Conservation (phyloP, 257 asterid genomes). For the Scutellaria barbata region DNA sequence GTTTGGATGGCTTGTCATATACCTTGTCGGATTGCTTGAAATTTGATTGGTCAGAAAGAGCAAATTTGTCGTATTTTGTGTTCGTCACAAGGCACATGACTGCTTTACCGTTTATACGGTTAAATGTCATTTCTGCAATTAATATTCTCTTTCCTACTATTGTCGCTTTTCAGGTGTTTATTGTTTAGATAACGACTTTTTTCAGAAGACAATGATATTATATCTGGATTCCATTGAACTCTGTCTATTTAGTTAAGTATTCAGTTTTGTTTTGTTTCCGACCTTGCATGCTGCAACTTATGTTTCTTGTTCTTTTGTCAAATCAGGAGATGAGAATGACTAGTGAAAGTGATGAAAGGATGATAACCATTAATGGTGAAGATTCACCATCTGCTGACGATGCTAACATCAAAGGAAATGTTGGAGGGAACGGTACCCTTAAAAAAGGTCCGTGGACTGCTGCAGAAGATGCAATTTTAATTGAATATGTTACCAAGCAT, state of each 20-base stretch:
- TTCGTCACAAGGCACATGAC: constrained; percentile 6
- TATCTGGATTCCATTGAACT: constrained; percentile 19
- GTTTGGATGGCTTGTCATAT: constrained; percentile 21
- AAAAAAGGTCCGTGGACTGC: constrained; percentile 75
- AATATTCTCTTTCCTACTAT: constrained; percentile 32
- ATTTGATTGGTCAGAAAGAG: constrained; percentile 32
- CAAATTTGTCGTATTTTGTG: constrained; percentile 9
- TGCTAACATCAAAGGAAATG: constrained; percentile 47
- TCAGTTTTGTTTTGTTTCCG: constrained; percentile 13
- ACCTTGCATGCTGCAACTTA: constrained; percentile 4
- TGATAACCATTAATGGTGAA: constrained; percentile 34
- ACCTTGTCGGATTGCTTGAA: constrained; percentile 19
- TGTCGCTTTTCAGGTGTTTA: constrained; percentile 15
- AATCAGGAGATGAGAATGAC: constrained; percentile 52
- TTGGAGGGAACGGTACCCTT: constrained; percentile 46
- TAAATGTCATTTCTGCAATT: constrained; percentile 10
- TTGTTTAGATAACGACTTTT: not conserved
- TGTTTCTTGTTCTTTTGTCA: constrained; percentile 16
- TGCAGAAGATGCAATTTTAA: constrained; percentile 60
- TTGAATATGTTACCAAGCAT: constrained; percentile 54
- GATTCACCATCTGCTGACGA: constrained; percentile 53
- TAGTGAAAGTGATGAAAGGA: constrained; percentile 50
- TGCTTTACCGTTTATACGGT: constrained; percentile 18
- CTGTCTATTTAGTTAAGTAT: not conserved
- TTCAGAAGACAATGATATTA: constrained; percentile 17